phyloP scores from a whole-genome alignment of 2,329 filamentous ascomycete genomes.

The Alternaria hordeiaustralica region DNA sequence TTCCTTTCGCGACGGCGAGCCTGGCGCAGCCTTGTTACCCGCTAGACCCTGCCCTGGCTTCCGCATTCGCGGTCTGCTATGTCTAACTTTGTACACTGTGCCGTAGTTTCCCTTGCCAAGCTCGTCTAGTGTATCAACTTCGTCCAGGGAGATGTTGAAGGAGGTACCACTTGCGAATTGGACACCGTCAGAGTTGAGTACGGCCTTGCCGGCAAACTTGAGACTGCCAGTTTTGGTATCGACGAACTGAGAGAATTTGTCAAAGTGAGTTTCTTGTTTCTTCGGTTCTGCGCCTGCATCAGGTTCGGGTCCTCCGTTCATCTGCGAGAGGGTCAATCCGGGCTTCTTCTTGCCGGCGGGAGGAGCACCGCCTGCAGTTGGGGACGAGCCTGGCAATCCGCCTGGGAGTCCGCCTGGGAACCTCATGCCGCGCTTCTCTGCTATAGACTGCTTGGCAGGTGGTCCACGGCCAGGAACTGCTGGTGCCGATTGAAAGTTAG shows the following conservation, averaged over 20 bases:
- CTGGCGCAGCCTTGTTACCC: conserved; percentile 59
- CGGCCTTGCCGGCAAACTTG: conserved; percentile 90
- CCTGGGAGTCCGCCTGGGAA: conserved; percentile 67
- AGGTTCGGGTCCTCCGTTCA: conserved; percentile 45
- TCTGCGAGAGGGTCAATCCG: conserved; percentile 52
- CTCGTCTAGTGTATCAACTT: conserved; percentile 91
- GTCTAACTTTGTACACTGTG: conserved; percentile 94
- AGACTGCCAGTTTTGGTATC: conserved; percentile 90
- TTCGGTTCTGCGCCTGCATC: conserved; percentile 30
- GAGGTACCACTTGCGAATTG: conserved; percentile 89
- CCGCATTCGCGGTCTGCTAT: conserved; percentile 73
- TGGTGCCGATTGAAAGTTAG: conserved; percentile 57
- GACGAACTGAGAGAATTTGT: conserved; percentile 80
- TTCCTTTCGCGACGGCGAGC: conserved; percentile 43
- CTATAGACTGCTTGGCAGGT: conserved; percentile 66
- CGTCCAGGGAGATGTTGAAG: conserved; percentile 93
- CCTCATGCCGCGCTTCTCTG: conserved; percentile 70
- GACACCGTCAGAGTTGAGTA: conserved; percentile 86
- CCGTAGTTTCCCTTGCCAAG: conserved; percentile 98
- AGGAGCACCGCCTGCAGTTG: conserved; percentile 49
- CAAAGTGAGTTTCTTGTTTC: conserved; percentile 58
- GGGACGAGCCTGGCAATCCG: conserved; percentile 53
- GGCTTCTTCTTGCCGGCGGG: conserved; percentile 51
- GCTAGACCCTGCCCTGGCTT: conserved; percentile 65
- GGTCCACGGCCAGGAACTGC: conserved; percentile 55